These are phyloP conservation scores for Penicillium sclerotiorum DNA, from an alignment of 2,329 filamentous ascomycete genomes.

Conservation along the genomic window DNA sequence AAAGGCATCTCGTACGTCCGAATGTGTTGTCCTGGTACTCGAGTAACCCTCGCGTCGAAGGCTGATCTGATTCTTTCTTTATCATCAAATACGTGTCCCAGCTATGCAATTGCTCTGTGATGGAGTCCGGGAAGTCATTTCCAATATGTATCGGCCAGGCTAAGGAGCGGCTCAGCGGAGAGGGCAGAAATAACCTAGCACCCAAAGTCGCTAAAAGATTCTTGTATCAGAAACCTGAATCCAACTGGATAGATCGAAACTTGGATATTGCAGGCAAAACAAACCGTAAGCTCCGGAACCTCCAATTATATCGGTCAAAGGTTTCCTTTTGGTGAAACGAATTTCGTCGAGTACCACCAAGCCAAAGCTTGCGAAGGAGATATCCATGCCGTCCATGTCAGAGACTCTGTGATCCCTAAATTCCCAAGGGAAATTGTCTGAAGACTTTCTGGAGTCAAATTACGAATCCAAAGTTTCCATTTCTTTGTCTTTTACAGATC, in stretches of 20 bases:
- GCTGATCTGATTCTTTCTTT: slow-evolving; percentile 5
- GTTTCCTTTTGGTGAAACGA: slow-evolving; percentile 24
- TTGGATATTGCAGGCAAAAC: too few relatives aligned
- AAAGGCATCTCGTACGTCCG: slow-evolving; percentile 28
- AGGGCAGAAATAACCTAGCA: slow-evolving; percentile 28
- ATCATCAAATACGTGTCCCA: slow-evolving; percentile 21
- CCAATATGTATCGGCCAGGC: slow-evolving; percentile 29
- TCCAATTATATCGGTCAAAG: slow-evolving; percentile 32
- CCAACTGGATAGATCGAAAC: too few relatives aligned
- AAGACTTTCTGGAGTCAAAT: too few relatives aligned
- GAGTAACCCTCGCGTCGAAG: slow-evolving; percentile 29
- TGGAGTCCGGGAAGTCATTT: slow-evolving; percentile 26
- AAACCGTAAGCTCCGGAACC: slow-evolving; percentile 37
- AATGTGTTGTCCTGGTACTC: slow-evolving; percentile 34
- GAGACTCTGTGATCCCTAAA: too few relatives aligned
- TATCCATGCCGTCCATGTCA: slow-evolving; percentile 5
- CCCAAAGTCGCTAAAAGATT: slow-evolving; percentile 25
- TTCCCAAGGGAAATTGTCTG: too few relatives aligned
- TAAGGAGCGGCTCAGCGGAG: slow-evolving; percentile 16
- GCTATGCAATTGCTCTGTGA: slow-evolving; percentile 11
- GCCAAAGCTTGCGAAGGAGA: slow-evolving; percentile 37
- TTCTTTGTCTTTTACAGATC: too few relatives aligned
- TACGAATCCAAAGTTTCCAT: too few relatives aligned
- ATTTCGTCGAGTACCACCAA: slow-evolving; percentile 41
- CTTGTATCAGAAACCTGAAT: not conserved